phyloP scores from a whole-genome alignment of 2,329 filamentous ascomycete genomes.

The Fusarium sp. region DNA sequence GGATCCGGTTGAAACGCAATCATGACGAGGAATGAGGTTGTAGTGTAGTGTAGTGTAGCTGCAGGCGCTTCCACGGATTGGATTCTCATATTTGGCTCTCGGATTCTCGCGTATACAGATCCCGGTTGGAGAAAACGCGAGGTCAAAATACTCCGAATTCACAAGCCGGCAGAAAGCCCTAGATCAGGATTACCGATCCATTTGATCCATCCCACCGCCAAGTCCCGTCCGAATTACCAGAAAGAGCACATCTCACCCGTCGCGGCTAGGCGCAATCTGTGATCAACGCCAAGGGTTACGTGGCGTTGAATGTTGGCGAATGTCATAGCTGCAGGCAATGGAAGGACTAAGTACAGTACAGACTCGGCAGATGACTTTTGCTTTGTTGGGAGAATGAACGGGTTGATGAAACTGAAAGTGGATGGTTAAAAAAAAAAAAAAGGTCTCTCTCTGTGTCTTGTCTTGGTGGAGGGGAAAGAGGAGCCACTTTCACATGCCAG shows the following conservation, averaged over 20 bases:
- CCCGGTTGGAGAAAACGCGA: not conserved
- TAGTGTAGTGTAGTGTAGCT: not conserved
- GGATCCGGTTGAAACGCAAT: constrained; percentile 21
- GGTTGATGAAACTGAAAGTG: constrained; percentile 8
- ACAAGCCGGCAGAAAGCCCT: constrained; percentile 17
- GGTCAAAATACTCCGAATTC: constrained; percentile 18
- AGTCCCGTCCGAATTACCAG: constrained; percentile 10
- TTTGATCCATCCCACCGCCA: not conserved
- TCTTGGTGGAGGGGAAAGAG: constrained; percentile 11
- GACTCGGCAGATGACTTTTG: not conserved
- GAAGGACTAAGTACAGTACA: not conserved
- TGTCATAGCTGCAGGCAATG: constrained; percentile 7
- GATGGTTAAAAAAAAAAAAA: constrained; percentile 15
- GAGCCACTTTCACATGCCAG: constrained; percentile 46
- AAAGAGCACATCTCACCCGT: constrained; percentile 1
- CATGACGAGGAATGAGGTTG: constrained; percentile 26
- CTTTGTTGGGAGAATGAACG: constrained; percentile 27
- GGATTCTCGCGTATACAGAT: not conserved
- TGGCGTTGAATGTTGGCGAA: constrained; percentile 19
- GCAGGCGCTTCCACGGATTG: not conserved
- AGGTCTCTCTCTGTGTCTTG: not conserved
- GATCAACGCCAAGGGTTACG: constrained; percentile 25
- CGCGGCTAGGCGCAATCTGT: constrained; percentile 12
- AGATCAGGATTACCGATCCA: constrained; percentile 11
- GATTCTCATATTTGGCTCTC: not conserved